A percentile compares a stretch with the other conserved stretches of the same genome.
Conservation (phyloP, 2,329 filamentous ascomycete genomes). For the Monilinia vaccinii-corymbosi region DNA sequence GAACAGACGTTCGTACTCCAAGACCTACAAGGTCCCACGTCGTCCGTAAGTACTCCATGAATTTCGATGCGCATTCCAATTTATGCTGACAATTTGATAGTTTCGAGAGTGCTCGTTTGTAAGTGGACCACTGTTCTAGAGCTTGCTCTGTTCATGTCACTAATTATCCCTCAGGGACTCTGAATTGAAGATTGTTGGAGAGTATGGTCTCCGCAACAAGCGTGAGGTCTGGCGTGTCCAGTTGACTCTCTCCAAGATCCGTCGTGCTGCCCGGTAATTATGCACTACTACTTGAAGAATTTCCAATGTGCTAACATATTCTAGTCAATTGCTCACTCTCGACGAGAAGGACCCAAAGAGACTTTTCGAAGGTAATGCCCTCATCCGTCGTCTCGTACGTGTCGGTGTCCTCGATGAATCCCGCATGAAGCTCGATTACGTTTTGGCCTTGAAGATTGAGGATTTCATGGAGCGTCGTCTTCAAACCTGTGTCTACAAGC, state of each 20-base stretch:
- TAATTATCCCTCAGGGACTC: conserved; percentile 78
- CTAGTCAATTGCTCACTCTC: conserved; percentile 97
- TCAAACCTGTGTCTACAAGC: conserved; percentile 99
- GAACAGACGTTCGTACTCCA: conserved; percentile 62
- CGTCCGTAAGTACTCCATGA: conserved; percentile 42
- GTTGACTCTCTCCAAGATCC: conserved; percentile 99
- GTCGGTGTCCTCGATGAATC: conserved; percentile 99
- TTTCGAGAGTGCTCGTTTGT: conserved; percentile 99
- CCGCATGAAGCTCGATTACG: conserved; percentile 99
- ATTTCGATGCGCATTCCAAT: neutral
- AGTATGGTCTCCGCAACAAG: conserved; percentile 99
- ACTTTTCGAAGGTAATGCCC: conserved; percentile 99
- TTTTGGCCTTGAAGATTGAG: conserved; percentile 96
- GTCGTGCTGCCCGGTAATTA: conserved; percentile 95
- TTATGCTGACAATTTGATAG: conserved; percentile 40
- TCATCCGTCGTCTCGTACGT: conserved; percentile 99
- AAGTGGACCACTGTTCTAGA: conserved; percentile 98
- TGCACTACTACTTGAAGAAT: neutral
- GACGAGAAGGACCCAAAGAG: conserved; percentile 99
- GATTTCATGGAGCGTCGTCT: conserved; percentile 99
- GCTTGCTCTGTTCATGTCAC: conserved; percentile 98
- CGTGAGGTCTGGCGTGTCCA: conserved; percentile 99
- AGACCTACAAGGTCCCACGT: conserved; percentile 98
- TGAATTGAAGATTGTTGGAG: conserved; percentile 98
- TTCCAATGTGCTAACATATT: conserved; percentile 11